Percentiles rank a stretch among this genome's conserved stretches.
Evolutionary conservation across 345 rosid species (phyloP).

Genomic region (Hibiscus trionum): DNA sequence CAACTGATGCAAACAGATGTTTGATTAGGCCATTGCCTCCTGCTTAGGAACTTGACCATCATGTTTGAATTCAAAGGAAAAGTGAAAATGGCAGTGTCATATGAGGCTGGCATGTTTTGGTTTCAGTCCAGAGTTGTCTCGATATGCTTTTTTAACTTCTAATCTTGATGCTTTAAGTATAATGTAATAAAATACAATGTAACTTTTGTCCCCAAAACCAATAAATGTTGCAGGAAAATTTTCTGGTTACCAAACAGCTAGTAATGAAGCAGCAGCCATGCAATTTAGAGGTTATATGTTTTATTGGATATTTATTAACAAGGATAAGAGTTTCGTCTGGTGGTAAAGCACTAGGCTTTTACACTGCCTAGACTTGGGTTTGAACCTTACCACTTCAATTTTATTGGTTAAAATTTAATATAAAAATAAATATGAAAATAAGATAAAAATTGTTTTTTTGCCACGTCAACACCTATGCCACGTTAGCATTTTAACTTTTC

Average conservation of each 20-base stretch:
- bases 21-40: not conserved
- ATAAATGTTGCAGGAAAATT: not conserved
- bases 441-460: too few species aligned
- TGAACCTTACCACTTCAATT: too few species aligned
- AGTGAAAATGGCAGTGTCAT: not conserved
- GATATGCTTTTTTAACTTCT: not conserved
- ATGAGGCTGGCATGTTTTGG: not conserved
- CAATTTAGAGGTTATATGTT: too few species aligned
- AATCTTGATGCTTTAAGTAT: not conserved
- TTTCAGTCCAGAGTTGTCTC: not conserved
- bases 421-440: too few species aligned
- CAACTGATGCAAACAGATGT: not conserved
- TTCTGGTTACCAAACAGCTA: not conserved
- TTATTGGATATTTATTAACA: too few species aligned
- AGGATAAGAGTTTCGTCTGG: too few species aligned
- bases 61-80: slow-evolving; percentile 1
- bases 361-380: too few species aligned
- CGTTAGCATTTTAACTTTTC: too few species aligned
- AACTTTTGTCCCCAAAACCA: not conserved
- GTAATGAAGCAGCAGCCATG: too few species aligned
- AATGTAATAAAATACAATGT: not conserved
- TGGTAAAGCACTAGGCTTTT: too few species aligned
- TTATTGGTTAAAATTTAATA: too few species aligned
- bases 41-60: not conserved
- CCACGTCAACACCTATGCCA: too few species aligned